Conservation (phyloP, 306 rosid genomes). For the Mucuna pruriens region DNA sequence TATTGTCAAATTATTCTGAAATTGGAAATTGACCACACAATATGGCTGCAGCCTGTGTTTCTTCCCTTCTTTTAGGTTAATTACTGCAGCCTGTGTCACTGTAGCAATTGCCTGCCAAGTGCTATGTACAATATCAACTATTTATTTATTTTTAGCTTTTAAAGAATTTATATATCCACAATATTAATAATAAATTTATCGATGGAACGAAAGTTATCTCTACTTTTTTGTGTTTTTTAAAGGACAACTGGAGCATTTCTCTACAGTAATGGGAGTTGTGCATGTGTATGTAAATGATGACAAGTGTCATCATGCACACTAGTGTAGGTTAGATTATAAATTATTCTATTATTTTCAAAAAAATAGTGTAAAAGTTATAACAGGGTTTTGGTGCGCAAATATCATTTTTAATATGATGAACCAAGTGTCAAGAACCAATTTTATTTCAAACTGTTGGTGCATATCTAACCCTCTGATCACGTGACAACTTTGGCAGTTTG, state of each 20-base stretch:
- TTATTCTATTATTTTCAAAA: background rate
- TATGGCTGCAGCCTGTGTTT: constrained; percentile 12
- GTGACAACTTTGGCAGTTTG: background rate
- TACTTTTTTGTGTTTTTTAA: background rate
- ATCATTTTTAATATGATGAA: background rate
- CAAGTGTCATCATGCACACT: background rate
- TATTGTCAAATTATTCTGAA: constrained; percentile 21
- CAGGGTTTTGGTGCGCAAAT: background rate
- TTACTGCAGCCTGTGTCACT: background rate
- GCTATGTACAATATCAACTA: background rate
- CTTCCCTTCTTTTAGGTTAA: constrained; percentile 13
- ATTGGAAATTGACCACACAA: constrained; percentile 39
- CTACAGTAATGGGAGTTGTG: background rate
- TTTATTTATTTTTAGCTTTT: background rate
- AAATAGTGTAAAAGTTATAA: background rate
- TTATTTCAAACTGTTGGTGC: background rate
- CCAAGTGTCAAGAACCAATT: background rate
- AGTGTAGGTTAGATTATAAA: background rate
- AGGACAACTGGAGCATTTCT: background rate
- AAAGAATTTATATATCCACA: background rate
- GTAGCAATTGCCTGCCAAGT: constrained; percentile 6
- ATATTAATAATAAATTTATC: background rate
- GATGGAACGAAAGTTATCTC: background rate
- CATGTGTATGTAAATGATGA: background rate
- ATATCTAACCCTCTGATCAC: background rate